Evolutionary conservation across 2,329 filamentous ascomycete species (phyloP), one percentile per base, ranked within the genome.

Genomic region (Phialophora chinensis): DNA sequence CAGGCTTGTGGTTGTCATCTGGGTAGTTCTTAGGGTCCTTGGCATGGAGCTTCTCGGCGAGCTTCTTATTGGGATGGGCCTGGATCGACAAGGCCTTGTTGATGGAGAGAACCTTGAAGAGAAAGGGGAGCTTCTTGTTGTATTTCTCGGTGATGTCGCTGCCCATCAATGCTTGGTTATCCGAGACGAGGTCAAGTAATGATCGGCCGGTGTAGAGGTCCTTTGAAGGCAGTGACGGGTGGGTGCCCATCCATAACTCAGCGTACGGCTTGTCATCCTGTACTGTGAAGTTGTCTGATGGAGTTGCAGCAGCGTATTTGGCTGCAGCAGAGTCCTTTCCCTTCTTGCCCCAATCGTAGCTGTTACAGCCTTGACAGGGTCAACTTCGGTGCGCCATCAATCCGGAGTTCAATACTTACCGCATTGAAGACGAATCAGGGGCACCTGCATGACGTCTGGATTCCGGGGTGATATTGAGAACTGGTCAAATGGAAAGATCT

Each of bases 161-260:
- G 0, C 91, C 92, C 72, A 99, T 86, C 59, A 99, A 86, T 25
- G 89, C 88, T 75, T 92, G 86, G 81, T 98, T 97, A 73, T 94
- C 91, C 76, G 92, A 84, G 61, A 97, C 89, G 54, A 98, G 85
- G 67, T 97, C 93, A 71, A 97, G 88, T 11, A 99, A 87, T 1
- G 91, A 90, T 62, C 92, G 90, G 77, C 93, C 90, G 31, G 95
- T 96, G 57, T 86, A 82, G 72, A 97, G 78, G 76, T 98, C 93
- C 78, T 91, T 96, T 66, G 95, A 98, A 20, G 95, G 95, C 74
- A 97, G 93, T 54, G 92, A 96, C 53, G 94, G 93, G 75, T 99
- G 95, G 0, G 94, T 97, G 75, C 95, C 95, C 95, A 99, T 99
- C 95, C 95, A 99, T 75, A 99, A 84, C 93, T 98, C 95, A 57